phyloP scores from a whole-genome alignment of 768 basidiomycete genomes.

The Galerina sulciceps region DNA sequence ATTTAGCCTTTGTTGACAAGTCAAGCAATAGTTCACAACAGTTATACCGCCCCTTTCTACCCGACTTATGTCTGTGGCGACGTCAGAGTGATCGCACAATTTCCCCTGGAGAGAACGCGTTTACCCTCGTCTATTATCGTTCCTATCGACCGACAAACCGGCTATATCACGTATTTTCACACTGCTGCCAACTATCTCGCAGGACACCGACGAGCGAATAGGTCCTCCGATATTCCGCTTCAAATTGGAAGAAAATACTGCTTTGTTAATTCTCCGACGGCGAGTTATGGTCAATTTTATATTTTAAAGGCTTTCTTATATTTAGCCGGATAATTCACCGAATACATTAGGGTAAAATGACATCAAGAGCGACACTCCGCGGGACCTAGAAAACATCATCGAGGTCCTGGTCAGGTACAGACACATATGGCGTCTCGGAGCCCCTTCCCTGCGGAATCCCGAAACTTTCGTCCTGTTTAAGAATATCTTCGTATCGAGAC shows the following conservation, averaged over 20 bases:
- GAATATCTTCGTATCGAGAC: background rate
- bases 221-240: too few relatives aligned
- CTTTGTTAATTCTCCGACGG: background rate
- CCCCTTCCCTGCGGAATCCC: too few relatives aligned
- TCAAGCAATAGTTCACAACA: background rate
- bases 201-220: background rate
- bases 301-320: background rate
- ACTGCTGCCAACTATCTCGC: background rate
- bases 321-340: background rate
- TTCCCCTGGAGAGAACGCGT: background rate
- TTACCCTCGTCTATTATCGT: background rate
- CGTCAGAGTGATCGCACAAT: slow-evolving; percentile 1
- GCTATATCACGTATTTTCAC: background rate
- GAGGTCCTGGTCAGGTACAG: background rate
- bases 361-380: background rate
- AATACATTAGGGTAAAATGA: background rate
- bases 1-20: slow-evolving; percentile 4
- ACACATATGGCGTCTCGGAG: background rate
- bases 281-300: background rate
- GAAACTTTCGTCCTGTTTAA: background rate
- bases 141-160: background rate
- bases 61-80: slow-evolving; percentile 3
- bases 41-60: background rate
- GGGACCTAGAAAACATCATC: slow-evolving; percentile 15
- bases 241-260: background rate